These are phyloP conservation scores for Boletus speciosus DNA, from an alignment of 768 basidiomycete genomes.

Conservation along the genomic window DNA sequence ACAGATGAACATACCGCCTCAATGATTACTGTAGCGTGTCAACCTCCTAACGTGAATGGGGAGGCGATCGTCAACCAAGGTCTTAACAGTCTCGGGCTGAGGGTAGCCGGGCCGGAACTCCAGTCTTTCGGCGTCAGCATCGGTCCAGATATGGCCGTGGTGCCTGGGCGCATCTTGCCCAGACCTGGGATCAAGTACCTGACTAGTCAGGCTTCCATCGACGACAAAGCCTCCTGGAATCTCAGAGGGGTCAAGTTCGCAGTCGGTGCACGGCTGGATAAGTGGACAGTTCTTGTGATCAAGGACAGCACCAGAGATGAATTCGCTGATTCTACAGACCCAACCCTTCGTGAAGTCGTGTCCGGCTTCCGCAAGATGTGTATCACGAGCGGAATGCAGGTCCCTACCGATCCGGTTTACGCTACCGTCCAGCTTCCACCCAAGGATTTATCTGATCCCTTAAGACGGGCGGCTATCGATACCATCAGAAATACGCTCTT, in stretches of 20 bases:
- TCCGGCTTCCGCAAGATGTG: slow-evolving; percentile 64
- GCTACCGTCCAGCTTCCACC: slow-evolving; percentile 44
- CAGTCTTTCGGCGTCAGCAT: slow-evolving; percentile 44
- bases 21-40: slow-evolving; percentile 50
- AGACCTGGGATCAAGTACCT: slow-evolving; percentile 42
- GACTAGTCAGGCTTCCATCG: slow-evolving; percentile 30
- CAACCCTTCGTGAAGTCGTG: slow-evolving; percentile 44
- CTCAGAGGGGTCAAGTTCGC: slow-evolving; percentile 57
- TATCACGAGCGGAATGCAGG: slow-evolving; percentile 55
- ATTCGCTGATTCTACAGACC: slow-evolving; percentile 53
- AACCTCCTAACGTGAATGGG: slow-evolving; percentile 48
- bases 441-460: slow-evolving; percentile 51
- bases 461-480: slow-evolving; percentile 47
- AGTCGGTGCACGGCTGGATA: slow-evolving; percentile 49
- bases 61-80: slow-evolving; percentile 42
- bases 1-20: slow-evolving; percentile 48
- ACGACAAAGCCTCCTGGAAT: slow-evolving; percentile 52
- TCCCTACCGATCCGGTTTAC: slow-evolving; percentile 34
- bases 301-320: slow-evolving; percentile 61
- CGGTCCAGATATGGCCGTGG: slow-evolving; percentile 50
- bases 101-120: slow-evolving; percentile 32
- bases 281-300: slow-evolving; percentile 71
- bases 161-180: slow-evolving; percentile 50
- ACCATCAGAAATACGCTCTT: slow-evolving; percentile 42
- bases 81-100: slow-evolving; percentile 42